Evolutionary conservation across 192 early-diverging fungal species (phyloP), one percentile per base, ranked within the genome.

Genomic region (Chytriomyces hyalinus): DNA sequence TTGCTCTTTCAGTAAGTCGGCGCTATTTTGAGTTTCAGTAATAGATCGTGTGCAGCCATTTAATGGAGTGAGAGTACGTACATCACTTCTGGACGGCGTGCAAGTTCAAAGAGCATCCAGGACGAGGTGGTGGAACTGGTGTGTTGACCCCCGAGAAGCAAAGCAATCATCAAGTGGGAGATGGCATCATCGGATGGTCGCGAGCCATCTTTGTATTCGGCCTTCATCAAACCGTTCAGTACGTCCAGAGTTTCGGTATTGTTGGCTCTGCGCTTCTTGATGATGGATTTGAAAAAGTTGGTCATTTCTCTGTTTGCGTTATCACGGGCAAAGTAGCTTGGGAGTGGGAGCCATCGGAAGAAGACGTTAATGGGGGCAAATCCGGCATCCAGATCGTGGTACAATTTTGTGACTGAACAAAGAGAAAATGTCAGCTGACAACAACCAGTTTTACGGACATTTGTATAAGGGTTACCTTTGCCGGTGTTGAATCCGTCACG

Each of bases 71-170:
- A 49, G 10, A 46, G 46, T 51, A 67, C 80, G 62, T 88, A 86
- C 75, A 91, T 73, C 44, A 96, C 70, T 3, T 93, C 84, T 26
- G 94, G 93, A 65, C 89, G 85, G 22, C 86, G 82, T 43, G 97
- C 95, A 67, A 99, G 81, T 83, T 94, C 91, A 70, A 97, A 88
- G 13, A 97, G 78, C 8, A 95, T 89, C 97, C 97, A 99, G 48
- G 94, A 91, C 9, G 91, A 87, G 22, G 97, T 97, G 51, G 97
- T 95, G 17, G 95, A 93, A 20, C 87, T 90, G 6, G 97, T 98
- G 84, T 99, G 97, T 82, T 98, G 96, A n/a, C 97, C 97, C 47
- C 93, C 97, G 91, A 99, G 94, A 61, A 99, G 87, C 60, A 94
- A 80, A 22, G 97, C 97, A 88, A 99, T 99, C 92, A 97, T 93